Percentiles rank a stretch among this genome's conserved stretches.
Conservation (phyloP, 139 green algal species). For the Ulvella scutata region DNA sequence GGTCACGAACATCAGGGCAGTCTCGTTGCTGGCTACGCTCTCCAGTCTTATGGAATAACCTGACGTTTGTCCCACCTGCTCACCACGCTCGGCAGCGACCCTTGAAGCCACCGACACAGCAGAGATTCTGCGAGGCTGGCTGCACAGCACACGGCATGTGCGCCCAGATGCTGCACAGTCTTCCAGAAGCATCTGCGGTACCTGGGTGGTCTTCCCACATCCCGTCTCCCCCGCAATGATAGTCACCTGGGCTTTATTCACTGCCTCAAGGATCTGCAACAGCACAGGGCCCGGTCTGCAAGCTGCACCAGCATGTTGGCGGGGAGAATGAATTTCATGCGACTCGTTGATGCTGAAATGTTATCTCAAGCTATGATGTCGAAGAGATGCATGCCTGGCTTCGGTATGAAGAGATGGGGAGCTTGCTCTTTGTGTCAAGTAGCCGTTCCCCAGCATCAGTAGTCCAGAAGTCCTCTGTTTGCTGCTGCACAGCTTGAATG, state of each 20-base stretch:
- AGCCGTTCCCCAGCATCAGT: background rate
- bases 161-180: conserved; percentile 17
- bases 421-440: background rate
- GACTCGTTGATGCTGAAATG: background rate
- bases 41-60: conserved; percentile 9
- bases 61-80: conserved; percentile 17
- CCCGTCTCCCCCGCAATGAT: conserved; percentile 63
- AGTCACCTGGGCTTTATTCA: background rate
- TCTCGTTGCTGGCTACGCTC: background rate
- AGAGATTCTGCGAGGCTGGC: conserved; percentile 66
- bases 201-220: conserved; percentile 95
- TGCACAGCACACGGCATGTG: conserved; percentile 49
- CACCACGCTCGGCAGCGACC: conserved; percentile 8
- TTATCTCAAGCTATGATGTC: background rate
- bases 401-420: background rate
- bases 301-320: background rate
- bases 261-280: background rate
- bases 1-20: background rate
- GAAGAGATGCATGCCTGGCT: background rate
- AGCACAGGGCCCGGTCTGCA: background rate
- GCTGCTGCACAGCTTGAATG: background rate
- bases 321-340: background rate
- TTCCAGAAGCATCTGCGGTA: conserved; percentile 94
- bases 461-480: background rate
- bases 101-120: background rate